Evolutionary conservation across 2,329 filamentous ascomycete genomes (phyloP).

Genomic region (Verticillium dahliae): DNA sequence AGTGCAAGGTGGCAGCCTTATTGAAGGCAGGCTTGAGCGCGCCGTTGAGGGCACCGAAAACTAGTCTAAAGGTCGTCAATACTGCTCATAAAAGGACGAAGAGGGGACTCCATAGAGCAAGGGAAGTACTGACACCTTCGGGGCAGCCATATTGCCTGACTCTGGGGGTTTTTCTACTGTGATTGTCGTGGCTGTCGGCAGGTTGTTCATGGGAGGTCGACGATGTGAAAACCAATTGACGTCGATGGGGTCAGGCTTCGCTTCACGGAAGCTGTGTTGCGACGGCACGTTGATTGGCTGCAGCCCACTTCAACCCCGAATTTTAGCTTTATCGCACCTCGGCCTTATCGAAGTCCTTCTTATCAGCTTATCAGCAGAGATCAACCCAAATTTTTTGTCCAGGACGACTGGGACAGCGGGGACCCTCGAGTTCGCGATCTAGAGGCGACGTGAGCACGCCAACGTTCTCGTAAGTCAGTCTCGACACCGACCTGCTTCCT

Average conservation of each 20-base stretch:
- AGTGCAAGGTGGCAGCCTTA: constrained; percentile 74
- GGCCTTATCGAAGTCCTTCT: constrained; percentile 1
- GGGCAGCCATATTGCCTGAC: constrained; percentile 32
- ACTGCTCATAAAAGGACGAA: not conserved
- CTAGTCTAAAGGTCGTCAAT: constrained; percentile 47
- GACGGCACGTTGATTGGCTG: constrained; percentile 2
- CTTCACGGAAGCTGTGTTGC: not conserved
- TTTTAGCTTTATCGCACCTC: not conserved
- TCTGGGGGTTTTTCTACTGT: not conserved
- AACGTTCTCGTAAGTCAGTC: not conserved
- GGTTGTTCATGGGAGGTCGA: not conserved
- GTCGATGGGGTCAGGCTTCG: not conserved
- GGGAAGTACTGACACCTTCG: constrained; percentile 36
- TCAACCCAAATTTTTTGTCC: constrained; percentile 14
- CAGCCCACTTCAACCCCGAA: not conserved
- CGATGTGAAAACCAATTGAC: not conserved
- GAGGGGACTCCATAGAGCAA: not conserved
- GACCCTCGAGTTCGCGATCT: constrained; percentile 9
- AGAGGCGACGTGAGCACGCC: not conserved
- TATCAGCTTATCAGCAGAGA: constrained; percentile 12
- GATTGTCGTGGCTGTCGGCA: not conserved
- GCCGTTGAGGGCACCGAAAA: constrained; percentile 78
- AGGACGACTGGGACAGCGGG: constrained; percentile 5
- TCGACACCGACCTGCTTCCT: not conserved
- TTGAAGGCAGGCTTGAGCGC: constrained; percentile 68